A percentile compares a stretch with the other conserved stretches of the same genome.
phyloP scores from a whole-genome alignment of 495 filamentous ascomycete genomes.

The Xylaria palmicola region DNA sequence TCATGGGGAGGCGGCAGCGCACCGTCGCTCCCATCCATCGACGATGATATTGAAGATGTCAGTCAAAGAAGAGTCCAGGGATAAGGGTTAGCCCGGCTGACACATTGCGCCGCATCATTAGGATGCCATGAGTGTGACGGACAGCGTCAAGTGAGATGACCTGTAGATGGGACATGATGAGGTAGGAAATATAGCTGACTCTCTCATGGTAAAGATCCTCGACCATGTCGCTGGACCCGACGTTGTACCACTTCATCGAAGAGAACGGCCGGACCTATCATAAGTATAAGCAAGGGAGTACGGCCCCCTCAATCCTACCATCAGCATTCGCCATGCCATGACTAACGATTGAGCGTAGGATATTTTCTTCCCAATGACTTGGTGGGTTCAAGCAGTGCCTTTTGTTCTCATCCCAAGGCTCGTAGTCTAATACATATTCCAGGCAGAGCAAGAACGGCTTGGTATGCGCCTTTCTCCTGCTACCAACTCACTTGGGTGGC shows the following conservation, averaged over 20 bases:
- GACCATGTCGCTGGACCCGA: constrained; percentile 33
- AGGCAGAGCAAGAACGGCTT: constrained; percentile 47
- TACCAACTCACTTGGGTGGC: not conserved
- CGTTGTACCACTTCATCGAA: constrained; percentile 33
- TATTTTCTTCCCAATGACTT: constrained; percentile 41
- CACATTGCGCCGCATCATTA: not conserved
- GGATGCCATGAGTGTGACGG: constrained; percentile 10
- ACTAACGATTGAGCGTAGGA: constrained; percentile 21
- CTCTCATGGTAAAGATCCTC: constrained; percentile 27
- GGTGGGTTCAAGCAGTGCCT: constrained; percentile 17
- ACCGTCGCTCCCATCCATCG: constrained; percentile 31
- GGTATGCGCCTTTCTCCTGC: constrained; percentile 27
- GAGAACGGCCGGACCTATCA: constrained; percentile 43
- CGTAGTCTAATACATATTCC: not conserved
- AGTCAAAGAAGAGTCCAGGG: not conserved
- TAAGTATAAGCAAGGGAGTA: constrained; percentile 33
- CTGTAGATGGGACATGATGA: not conserved
- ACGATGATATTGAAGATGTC: constrained; percentile 15
- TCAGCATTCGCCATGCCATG: not conserved
- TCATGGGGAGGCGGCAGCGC: constrained; percentile 31
- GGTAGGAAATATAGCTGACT: constrained; percentile 1
- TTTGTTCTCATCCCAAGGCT: not conserved
- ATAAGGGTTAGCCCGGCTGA: not conserved
- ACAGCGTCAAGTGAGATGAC: constrained; percentile 12
- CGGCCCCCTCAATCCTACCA: not conserved